Evolutionary conservation across 2,329 filamentous ascomycete genomes (phyloP), one percentile per base, ranked within the genome.

Genomic region (Triangularia verruculosa): DNA sequence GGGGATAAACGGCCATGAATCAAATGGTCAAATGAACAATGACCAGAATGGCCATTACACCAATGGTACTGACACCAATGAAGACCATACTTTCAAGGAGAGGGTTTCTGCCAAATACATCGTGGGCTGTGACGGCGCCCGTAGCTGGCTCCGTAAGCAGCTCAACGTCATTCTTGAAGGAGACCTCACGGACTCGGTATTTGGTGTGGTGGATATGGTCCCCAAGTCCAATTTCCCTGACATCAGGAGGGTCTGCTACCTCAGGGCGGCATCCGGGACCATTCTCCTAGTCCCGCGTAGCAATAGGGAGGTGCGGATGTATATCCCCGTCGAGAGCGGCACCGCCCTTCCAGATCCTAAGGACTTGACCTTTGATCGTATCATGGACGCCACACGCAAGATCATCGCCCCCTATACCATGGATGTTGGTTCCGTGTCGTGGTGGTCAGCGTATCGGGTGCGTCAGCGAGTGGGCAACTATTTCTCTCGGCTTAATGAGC

Each of bases 171-270:
- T 74, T 17, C 75, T 80, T 74, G 32, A 82, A 82, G 68, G 78
- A 77, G 12, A 78, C 15, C 47, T 62, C 13, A 66, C 64, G 1
- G 64, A 66, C 43, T 66, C 82, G 1, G 73, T 76, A 3, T 87
- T 64, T 52, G 65, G 64, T 17, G 84, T 87, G 0, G 69, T 87
- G 8, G 85, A 87, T 66, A 83, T 84, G 61, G 78, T 80, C 59
- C 72, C 87, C 4, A 82, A 85, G 13, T 86, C 85, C 1, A 79
- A 86, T 66, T 87, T 87, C 57, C 85, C 85, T 1, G 84, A 87
- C 68, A 78, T 86, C 15, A 86, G 84, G 82, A 84, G 80, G 69
- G 76, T 86, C 3, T 82, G 83, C 59, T 83, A 64, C 34, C 51
- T 67, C 28, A 82, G 4, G 79, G 85, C 60, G 73, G 78, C 54